Evolutionary conservation across 306 rosid species (phyloP).

Genomic region (Sophora flavescens): DNA sequence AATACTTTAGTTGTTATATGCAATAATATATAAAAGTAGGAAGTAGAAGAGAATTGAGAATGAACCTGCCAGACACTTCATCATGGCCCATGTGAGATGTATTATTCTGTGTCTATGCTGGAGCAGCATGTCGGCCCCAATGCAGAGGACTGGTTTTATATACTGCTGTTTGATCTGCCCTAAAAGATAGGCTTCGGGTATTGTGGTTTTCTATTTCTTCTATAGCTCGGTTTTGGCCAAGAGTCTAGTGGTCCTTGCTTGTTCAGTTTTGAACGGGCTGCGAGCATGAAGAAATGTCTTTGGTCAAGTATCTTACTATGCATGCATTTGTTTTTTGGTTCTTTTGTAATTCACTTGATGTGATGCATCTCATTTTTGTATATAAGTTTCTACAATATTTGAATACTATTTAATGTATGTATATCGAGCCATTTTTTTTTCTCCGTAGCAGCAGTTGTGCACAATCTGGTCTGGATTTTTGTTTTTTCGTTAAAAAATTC

Average conservation of each 20-base stretch:
- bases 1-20: conserved; percentile 41
- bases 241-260: conserved; percentile 55
- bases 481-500: background rate
- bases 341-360: conserved; percentile 43
- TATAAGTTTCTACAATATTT: conserved; percentile 54
- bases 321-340: conserved; percentile 43
- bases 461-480: conserved; percentile 15
- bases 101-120: conserved; percentile 36
- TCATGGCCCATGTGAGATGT: conserved; percentile 38
- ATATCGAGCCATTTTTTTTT: conserved; percentile 38
- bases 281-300: conserved; percentile 48
- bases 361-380: conserved; percentile 55
- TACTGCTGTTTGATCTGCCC: conserved; percentile 48
- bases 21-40: conserved; percentile 51
- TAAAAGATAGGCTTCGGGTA: conserved; percentile 49
- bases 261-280: conserved; percentile 53
- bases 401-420: conserved; percentile 50
- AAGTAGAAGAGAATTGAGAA: conserved; percentile 38
- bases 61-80: conserved; percentile 43
- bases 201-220: conserved; percentile 49
- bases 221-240: conserved; percentile 48
- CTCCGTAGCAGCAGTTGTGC: conserved; percentile 22
- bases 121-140: conserved; percentile 38
- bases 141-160: conserved; percentile 40
- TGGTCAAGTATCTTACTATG: conserved; percentile 41